Conservation (phyloP, 2,329 filamentous ascomycete species). For the Salinomyces thailandicus region DNA sequence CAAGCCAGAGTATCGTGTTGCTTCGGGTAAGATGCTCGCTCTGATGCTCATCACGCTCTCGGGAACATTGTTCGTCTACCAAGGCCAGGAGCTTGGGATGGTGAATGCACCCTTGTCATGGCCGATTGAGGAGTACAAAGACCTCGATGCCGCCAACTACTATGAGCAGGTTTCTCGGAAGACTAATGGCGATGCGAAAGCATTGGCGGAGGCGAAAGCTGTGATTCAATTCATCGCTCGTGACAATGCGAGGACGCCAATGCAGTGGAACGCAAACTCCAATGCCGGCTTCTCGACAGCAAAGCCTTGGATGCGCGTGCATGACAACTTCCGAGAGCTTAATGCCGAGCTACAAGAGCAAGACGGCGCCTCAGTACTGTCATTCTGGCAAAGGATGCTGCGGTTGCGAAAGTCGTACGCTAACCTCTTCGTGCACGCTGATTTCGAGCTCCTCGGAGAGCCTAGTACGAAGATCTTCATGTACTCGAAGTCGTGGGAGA, state of each 20-base stretch:
- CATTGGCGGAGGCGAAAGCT: conserved; percentile 37
- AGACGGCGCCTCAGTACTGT: conserved; percentile 44
- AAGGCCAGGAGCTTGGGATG: conserved; percentile 61
- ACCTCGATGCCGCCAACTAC: conserved; percentile 45
- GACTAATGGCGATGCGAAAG: conserved; percentile 23
- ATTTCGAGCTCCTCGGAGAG: conserved; percentile 46
- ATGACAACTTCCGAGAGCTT: conserved; percentile 50
- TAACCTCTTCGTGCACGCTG: conserved; percentile 58
- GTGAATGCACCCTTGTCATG: conserved; percentile 51
- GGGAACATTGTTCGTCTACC: conserved; percentile 58
- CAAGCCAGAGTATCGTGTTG: conserved; percentile 38
- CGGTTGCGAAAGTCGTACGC: conserved; percentile 48
- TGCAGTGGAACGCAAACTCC: conserved; percentile 55
- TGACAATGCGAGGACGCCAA: conserved; percentile 61
- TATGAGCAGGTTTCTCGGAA: conserved; percentile 29
- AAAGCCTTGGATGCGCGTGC: conserved; percentile 60
- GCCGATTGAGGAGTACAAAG: conserved; percentile 53
- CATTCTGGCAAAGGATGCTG: conserved; percentile 49
- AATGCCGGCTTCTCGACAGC: conserved; percentile 56
- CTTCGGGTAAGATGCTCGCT: conserved; percentile 51
- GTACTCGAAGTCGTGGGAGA: conserved; percentile 26
- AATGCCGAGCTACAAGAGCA: conserved; percentile 50
- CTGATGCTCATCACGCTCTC: conserved; percentile 47
- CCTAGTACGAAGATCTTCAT: conserved; percentile 46
- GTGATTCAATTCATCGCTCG: conserved; percentile 49